Evolutionary conservation across 805 yeast species (phyloP).

Genomic region (Starmera dryadoides): DNA sequence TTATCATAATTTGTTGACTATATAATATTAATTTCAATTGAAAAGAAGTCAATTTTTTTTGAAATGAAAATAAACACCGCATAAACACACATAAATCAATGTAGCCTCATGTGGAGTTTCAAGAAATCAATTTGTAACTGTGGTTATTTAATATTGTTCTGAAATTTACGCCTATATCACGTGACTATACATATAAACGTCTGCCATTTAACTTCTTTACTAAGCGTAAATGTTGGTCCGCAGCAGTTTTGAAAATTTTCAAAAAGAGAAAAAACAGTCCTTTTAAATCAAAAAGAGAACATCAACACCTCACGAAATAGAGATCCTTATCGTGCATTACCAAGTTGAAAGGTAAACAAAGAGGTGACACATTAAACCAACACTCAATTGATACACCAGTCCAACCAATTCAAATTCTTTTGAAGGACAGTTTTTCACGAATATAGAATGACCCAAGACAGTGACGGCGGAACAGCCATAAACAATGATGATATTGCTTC

Average conservation of each 20-base stretch:
- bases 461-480: background rate
- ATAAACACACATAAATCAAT: too few species aligned
- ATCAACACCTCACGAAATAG: conserved; percentile 10
- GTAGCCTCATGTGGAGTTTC: too few species aligned
- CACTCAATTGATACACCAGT: background rate
- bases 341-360: background rate
- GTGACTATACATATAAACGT: too few species aligned
- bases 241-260: conserved; percentile 17
- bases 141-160: background rate
- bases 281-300: conserved; percentile 7
- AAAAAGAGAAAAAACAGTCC: conserved; percentile 21
- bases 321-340: background rate
- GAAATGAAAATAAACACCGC: too few species aligned
- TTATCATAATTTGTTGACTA: too few species aligned
- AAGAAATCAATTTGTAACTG: too few species aligned
- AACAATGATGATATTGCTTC: conserved; percentile 26
- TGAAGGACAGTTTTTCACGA: too few species aligned
- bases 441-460: conserved; percentile 4
- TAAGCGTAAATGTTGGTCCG: too few species aligned
- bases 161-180: background rate
- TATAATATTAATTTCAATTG: too few species aligned
- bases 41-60: too few species aligned
- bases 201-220: too few species aligned
- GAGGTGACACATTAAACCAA: background rate
- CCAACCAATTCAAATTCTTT: background rate